Evolutionary conservation across 1,139 yeast species (phyloP).

Genomic region (Yamadazyma dendronema): DNA sequence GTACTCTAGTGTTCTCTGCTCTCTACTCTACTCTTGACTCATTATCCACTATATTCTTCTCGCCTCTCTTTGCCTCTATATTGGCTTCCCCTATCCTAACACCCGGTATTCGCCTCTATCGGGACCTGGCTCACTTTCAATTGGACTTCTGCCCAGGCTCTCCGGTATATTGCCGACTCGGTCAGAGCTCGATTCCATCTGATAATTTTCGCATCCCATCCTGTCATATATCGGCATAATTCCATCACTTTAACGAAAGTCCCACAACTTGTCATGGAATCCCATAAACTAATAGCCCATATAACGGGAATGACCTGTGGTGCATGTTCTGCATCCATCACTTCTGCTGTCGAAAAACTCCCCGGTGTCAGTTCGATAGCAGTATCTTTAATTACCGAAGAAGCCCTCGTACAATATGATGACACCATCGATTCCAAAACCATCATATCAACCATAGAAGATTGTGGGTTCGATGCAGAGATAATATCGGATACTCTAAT

Average conservation of each 20-base stretch:
- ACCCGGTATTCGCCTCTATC: too few relatives aligned
- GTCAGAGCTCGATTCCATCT: constrained; percentile 3
- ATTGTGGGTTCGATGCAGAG: constrained; percentile 40
- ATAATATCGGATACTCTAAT: constrained; percentile 9
- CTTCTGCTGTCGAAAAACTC: constrained; percentile 21
- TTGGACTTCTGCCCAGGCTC: too few relatives aligned
- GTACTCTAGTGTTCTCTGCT: too few relatives aligned
- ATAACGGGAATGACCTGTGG: constrained; percentile 43
- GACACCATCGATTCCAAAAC: constrained; percentile 6
- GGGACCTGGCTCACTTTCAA: too few relatives aligned
- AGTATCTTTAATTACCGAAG: constrained; percentile 38
- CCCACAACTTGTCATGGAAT: neutral
- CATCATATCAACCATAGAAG: constrained; percentile 29
- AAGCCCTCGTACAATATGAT: constrained; percentile 28
- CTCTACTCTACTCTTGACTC: too few relatives aligned
- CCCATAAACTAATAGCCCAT: constrained; percentile 6
- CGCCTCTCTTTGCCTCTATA: too few relatives aligned
- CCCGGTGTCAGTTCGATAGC: constrained; percentile 26
- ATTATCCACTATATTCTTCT: too few relatives aligned
- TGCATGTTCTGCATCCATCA: constrained; percentile 33
- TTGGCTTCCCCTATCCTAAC: too few relatives aligned
- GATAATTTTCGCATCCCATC: constrained; percentile 1
- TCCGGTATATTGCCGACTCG: neutral
- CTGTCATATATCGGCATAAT: neutral
- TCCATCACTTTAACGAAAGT: neutral